A percentile compares a stretch with the other conserved stretches of the same genome.
Evolutionary conservation across 176 grass and related monocot species (phyloP).

Genomic region (Alopecurus myosuroides): DNA sequence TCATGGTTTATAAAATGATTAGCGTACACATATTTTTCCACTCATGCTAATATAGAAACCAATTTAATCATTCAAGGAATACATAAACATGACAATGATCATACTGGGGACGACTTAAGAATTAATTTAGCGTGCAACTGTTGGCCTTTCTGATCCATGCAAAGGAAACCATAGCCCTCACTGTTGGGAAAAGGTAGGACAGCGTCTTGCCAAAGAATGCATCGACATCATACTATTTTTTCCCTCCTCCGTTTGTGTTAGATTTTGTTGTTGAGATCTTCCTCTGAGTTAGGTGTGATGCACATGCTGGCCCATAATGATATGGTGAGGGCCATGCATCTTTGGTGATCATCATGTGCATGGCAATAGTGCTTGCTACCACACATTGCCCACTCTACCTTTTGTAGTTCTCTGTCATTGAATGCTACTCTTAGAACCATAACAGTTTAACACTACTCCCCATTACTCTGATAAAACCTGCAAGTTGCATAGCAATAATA

Average conservation of each 20-base stretch:
- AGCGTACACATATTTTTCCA: not conserved
- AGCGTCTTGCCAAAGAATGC: conserved; percentile 6
- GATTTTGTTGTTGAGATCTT: not conserved
- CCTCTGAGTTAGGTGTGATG: conserved; percentile 20
- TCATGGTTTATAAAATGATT: too few relatives aligned
- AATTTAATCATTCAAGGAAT: not conserved
- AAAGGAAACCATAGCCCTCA: not conserved
- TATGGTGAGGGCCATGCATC: conserved; percentile 27
- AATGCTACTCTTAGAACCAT: too few relatives aligned
- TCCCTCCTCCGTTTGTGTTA: not conserved
- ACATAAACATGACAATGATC: not conserved
- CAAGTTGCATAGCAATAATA: too few relatives aligned
- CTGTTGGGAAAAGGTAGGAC: conserved; percentile 6
- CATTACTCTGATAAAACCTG: too few relatives aligned
- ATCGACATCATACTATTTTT: not conserved
- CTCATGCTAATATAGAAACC: not conserved
- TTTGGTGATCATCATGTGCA: conserved; percentile 35
- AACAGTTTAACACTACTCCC: too few relatives aligned
- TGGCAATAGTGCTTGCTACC: conserved; percentile 18
- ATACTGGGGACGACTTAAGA: not conserved
- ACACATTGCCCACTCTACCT: conserved; percentile 38
- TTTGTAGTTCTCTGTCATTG: too few relatives aligned
- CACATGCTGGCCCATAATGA: conserved; percentile 45
- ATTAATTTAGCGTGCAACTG: not conserved
- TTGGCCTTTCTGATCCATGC: not conserved